phyloP scores from a whole-genome alignment of 2,329 filamentous ascomycete species.

The Hypoxylon sp. region DNA sequence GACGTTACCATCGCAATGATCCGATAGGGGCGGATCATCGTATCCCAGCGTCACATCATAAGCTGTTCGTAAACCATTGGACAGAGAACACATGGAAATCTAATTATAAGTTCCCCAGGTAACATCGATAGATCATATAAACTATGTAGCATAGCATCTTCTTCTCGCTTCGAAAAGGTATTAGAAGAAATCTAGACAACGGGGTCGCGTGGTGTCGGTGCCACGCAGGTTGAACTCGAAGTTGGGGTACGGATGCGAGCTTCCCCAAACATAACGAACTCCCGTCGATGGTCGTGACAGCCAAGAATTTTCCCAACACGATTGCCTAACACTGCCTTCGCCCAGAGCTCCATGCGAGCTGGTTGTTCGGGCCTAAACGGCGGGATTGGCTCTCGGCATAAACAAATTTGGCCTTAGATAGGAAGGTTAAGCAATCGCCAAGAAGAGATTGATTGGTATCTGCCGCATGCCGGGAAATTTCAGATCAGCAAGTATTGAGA shows the following conservation, averaged over 20 bases:
- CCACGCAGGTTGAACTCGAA: not conserved
- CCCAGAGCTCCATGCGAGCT: slow-evolving; percentile 6
- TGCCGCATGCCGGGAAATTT: slow-evolving; percentile 30
- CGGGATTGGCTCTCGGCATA: slow-evolving; percentile 37
- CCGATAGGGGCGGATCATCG: slow-evolving; percentile 33
- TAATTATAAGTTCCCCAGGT: slow-evolving; percentile 24
- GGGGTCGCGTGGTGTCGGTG: slow-evolving; percentile 15
- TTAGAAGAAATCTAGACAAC: slow-evolving; percentile 19
- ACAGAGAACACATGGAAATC: slow-evolving; percentile 6
- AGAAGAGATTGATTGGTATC: slow-evolving; percentile 40
- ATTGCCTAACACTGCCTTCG: not conserved
- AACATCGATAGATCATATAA: slow-evolving; percentile 12
- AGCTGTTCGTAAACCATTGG: slow-evolving; percentile 18
- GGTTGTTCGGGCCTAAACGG: slow-evolving; percentile 39
- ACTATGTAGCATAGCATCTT: slow-evolving; percentile 4
- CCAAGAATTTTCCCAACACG: slow-evolving; percentile 24
- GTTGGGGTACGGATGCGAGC: slow-evolving; percentile 2
- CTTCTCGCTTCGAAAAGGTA: not conserved
- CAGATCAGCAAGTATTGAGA: slow-evolving; percentile 20
- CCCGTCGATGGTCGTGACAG: slow-evolving; percentile 11
- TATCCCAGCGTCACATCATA: slow-evolving; percentile 20
- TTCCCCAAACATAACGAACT: slow-evolving; percentile 31
- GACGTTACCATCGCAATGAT: slow-evolving; percentile 14
- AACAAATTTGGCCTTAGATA: slow-evolving; percentile 34
- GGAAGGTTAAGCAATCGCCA: slow-evolving; percentile 47